Evolutionary conservation across 305 asterid genomes (phyloP), one percentile per base, ranked within the genome.

Genomic region (Fraxinus nigra): DNA sequence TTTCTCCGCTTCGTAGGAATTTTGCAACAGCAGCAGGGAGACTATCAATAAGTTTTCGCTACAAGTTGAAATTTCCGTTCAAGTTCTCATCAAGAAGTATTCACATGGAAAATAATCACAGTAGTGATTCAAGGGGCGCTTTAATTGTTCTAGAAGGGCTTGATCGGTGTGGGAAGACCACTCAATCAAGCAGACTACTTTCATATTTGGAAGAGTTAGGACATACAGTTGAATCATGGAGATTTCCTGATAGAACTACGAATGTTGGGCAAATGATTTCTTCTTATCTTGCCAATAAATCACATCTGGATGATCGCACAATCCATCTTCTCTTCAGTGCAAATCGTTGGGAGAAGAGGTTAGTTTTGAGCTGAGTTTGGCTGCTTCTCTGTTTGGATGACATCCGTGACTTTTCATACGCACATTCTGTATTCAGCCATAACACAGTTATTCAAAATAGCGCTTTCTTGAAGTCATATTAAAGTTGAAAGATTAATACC

Each of bases 311-410:
- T 78, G 99, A 95, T 84, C 97, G 51, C 74, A 90, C 98, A 4
- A 91, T 92, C 80, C 97, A 94, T 92, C 92, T 95, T 30, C 97
- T 95, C 87, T 95, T 94, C 86, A 93, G 97, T 86, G 99, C 97
- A 63, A 94, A 95, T 81, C 97, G 97, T 69, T 95, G 97, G 99
- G 99, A 94, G 83, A 95, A 94, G 84, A 95, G 98, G 99, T 93
- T 78, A 37, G 56, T 37, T 80, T 75, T 38, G 34, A 61, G 73
- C 35, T 65, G 6, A 11, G 18, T 11, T 24, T 65, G 37, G 37
- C 18, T 24, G 73, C 73, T 65, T 65, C 35, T 26, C 18, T 10
- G 73, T 24, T 24, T 65, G 35, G 18, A 65, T 2, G 7, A 24
- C 7, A 65, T 65, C 35, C 3, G 13, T 20, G 70, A 61, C 16